Percentiles rank a stretch among this genome's conserved stretches.
Evolutionary conservation across 169 alveolate species (phyloP).

Genomic region (Amoebophrya sp.): DNA sequence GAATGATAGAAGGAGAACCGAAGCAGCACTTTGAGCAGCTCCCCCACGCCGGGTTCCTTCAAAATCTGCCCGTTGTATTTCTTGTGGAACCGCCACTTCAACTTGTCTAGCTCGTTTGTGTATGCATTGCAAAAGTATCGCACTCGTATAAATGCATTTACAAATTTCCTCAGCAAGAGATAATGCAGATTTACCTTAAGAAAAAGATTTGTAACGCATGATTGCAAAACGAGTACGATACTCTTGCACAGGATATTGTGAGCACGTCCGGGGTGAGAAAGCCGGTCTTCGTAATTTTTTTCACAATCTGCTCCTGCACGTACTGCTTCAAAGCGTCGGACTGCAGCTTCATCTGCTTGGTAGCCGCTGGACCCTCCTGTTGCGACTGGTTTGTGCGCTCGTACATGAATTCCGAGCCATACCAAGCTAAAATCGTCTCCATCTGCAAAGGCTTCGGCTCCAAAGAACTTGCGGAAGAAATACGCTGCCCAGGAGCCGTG

Average conservation of each 20-base stretch:
- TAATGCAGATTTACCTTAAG: neutral
- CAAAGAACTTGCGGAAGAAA: too few relatives aligned
- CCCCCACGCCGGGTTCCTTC: neutral
- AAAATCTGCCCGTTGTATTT: neutral
- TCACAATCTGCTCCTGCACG: neutral
- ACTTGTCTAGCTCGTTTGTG: neutral
- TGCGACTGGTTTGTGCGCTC: too few relatives aligned
- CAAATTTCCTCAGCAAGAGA: neutral
- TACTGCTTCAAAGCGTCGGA: neutral
- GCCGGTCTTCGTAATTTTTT: neutral
- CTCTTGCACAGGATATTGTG: neutral
- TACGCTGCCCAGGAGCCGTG: too few relatives aligned
- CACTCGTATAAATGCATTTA: neutral
- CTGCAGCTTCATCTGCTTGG: neutral
- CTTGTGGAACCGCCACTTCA: neutral
- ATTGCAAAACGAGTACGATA: neutral
- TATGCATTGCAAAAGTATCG: neutral
- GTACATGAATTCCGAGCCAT: too few relatives aligned
- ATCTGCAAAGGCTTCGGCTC: too few relatives aligned
- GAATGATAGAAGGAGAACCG: neutral
- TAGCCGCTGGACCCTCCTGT: neutral
- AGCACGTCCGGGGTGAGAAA: neutral
- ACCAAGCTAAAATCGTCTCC: too few relatives aligned
- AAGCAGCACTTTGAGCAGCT: neutral
- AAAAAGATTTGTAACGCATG: neutral